phyloP scores from a whole-genome alignment of 2,329 filamentous ascomycete species.

The Aspergillus melleus region DNA sequence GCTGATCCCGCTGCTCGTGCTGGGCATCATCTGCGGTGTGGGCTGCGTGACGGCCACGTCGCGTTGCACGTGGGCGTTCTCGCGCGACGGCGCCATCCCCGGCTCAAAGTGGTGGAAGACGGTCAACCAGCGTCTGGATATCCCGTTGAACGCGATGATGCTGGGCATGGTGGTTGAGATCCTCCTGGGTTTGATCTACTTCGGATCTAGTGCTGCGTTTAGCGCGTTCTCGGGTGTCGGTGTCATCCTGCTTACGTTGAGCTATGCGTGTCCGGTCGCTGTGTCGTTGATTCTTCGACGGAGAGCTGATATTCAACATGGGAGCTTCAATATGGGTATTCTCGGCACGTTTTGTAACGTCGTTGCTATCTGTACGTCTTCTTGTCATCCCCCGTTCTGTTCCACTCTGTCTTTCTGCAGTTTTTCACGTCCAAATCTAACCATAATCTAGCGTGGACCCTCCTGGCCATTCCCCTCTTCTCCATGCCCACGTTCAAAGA shows the following conservation, averaged over 20 bases:
- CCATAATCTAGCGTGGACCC: conserved; percentile 53
- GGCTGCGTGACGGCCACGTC: conserved; percentile 71
- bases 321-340: conserved; percentile 54
- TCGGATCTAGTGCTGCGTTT: conserved; percentile 75
- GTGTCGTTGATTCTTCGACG: conserved; percentile 60
- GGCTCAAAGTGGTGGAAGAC: conserved; percentile 64
- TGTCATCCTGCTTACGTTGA: conserved; percentile 72
- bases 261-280: conserved; percentile 67
- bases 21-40: conserved; percentile 72
- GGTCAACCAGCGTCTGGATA: conserved; percentile 63
- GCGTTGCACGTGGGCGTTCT: conserved; percentile 72
- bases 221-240: conserved; percentile 78
- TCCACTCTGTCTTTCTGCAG: too few species aligned
- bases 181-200: conserved; percentile 73
- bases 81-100: conserved; percentile 70
- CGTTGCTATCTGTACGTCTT: conserved; percentile 60
- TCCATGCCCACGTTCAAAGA: conserved; percentile 57
- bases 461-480: conserved; percentile 70
- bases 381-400: not conserved
- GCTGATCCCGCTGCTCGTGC: conserved; percentile 64
- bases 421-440: not conserved
- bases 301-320: conserved; percentile 55
- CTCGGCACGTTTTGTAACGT: conserved; percentile 64
- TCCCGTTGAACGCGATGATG: conserved; percentile 68
- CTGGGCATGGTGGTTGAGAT: conserved; percentile 69